These are phyloP conservation scores for Raphidocelis subcapitata DNA, from an alignment of 139 green algal species.

Conservation along the genomic window DNA sequence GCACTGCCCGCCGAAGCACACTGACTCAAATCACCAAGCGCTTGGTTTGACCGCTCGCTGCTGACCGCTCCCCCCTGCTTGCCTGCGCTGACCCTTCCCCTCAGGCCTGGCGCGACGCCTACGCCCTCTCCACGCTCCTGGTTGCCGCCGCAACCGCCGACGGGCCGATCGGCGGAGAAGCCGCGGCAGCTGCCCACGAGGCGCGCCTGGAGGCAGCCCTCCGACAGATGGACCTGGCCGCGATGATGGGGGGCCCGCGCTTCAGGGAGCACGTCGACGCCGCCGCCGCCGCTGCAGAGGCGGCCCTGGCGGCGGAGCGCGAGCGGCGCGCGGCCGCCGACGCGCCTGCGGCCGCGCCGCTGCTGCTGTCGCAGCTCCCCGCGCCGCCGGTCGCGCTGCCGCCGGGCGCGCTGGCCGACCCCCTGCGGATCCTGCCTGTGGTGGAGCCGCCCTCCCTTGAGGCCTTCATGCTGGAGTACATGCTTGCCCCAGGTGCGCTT, in stretches of 20 bases:
- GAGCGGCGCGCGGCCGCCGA: neutral
- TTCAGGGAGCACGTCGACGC: conserved; percentile 50
- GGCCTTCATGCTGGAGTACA: conserved; percentile 53
- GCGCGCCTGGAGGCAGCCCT: conserved; percentile 29
- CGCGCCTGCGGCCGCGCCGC: neutral
- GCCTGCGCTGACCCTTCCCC: neutral
- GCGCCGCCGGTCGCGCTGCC: conserved; percentile 57
- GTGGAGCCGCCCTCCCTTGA: conserved; percentile 54
- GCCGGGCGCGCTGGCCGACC: conserved; percentile 40
- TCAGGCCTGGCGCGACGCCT: conserved; percentile 79
- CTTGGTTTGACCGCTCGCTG: neutral
- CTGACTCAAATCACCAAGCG: neutral
- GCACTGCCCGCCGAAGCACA: neutral
- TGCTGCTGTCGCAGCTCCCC: neutral
- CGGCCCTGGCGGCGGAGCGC: neutral
- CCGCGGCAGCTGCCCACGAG: conserved; percentile 16
- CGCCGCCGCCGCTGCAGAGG: conserved; percentile 30
- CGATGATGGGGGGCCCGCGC: conserved; percentile 78
- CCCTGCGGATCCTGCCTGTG: conserved; percentile 1
- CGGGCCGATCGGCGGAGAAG: neutral
- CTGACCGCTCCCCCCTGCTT: neutral
- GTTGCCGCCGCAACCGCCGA: neutral
- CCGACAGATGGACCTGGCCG: conserved; percentile 71
- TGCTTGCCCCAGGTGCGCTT: conserved; percentile 31
- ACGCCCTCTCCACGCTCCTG: conserved; percentile 62